A percentile compares a stretch with the other conserved stretches of the same genome.
Evolutionary conservation across 2,329 filamentous ascomycete genomes (phyloP).

Genomic region (Apiospora rasikravindrae): DNA sequence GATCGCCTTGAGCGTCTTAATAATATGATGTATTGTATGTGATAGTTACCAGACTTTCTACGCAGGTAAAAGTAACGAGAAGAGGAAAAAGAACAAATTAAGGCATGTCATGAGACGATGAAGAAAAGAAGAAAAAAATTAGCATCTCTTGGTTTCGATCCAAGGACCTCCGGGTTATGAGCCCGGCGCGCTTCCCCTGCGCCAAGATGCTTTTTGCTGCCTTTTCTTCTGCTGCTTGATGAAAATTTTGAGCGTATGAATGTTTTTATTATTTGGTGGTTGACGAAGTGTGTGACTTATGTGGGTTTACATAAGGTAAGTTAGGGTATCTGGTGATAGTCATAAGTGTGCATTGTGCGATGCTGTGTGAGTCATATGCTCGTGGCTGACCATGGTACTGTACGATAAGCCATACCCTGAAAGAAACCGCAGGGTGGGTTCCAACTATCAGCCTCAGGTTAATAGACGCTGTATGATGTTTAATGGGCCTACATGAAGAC

Average conservation of each 20-base stretch:
- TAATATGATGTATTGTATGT: too few relatives aligned
- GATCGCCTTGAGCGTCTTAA: too few relatives aligned
- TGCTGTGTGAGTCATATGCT: slow-evolving; percentile 7
- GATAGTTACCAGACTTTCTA: not conserved
- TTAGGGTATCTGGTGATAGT: not conserved
- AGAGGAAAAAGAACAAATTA: not conserved
- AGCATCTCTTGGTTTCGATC: slow-evolving; percentile 37
- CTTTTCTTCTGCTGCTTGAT: not conserved
- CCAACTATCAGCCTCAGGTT: not conserved
- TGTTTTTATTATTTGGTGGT: not conserved
- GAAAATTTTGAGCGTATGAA: not conserved
- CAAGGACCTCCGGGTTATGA: slow-evolving; percentile 40
- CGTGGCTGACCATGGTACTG: slow-evolving; percentile 6
- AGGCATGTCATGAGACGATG: too few relatives aligned
- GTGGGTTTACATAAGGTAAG: not conserved
- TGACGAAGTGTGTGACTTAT: not conserved
- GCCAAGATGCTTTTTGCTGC: slow-evolving; percentile 26
- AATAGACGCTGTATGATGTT: too few relatives aligned
- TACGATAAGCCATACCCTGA: not conserved
- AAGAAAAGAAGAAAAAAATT: slow-evolving; percentile 7
- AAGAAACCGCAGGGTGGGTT: not conserved
- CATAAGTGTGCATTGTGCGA: not conserved
- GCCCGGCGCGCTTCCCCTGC: slow-evolving; percentile 39
- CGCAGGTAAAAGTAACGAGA: not conserved
- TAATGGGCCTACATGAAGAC: too few relatives aligned